Conservation (phyloP, 129 eudicot genomes). For the Glebionis coronaria region DNA sequence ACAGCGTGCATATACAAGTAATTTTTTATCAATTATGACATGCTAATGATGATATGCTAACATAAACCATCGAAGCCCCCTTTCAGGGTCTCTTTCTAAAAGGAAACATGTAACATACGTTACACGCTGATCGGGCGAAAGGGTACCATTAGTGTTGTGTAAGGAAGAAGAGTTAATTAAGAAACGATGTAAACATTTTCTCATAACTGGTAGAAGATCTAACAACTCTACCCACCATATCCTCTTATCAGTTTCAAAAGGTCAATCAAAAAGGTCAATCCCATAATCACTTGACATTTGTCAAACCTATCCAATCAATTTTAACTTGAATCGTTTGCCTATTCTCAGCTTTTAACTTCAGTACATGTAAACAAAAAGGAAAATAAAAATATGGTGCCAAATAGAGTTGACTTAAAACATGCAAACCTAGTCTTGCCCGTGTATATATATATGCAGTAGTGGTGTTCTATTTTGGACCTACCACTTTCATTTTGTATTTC, state of each 20-base stretch:
- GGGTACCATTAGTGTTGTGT: neutral
- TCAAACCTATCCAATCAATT: slow-evolving; percentile 8
- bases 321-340: slow-evolving; percentile 1
- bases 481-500: neutral
- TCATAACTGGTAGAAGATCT: slow-evolving; percentile 35
- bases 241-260: neutral
- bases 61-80: too few species aligned
- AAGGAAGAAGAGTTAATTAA: slow-evolving; percentile 6
- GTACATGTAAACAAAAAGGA: slow-evolving; percentile 4
- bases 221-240: slow-evolving; percentile 50
- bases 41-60: too few species aligned
- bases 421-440: neutral
- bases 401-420: slow-evolving; percentile 37
- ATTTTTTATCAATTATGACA: too few species aligned
- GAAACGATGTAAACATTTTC: slow-evolving; percentile 23
- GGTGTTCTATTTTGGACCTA: neutral
- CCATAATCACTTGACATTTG: slow-evolving; percentile 30
- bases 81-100: neutral
- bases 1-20: too few species aligned
- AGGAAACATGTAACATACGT: neutral
- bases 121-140: neutral
- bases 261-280: slow-evolving; percentile 32
- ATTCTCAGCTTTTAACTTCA: neutral
- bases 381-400: slow-evolving; percentile 33
- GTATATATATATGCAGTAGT: neutral